Conservation (phyloP, 129 eudicot genomes). For the Pseudognaphalium luteoalbum region DNA sequence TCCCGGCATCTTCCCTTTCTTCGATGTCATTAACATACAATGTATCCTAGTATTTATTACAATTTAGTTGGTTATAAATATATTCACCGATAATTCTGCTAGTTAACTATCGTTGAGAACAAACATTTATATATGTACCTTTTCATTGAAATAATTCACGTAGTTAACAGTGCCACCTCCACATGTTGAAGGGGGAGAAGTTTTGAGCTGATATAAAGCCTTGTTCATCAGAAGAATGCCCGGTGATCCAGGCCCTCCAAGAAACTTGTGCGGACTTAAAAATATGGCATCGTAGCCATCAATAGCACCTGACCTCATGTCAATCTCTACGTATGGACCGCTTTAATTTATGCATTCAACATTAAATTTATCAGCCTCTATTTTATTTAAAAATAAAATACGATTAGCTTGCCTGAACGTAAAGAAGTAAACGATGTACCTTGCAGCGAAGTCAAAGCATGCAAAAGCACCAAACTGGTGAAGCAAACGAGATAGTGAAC, state of each 20-base stretch:
- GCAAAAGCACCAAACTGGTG: slow-evolving; percentile 72
- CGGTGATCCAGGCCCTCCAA: slow-evolving; percentile 93
- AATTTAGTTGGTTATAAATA: background rate
- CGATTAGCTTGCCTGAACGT: too few relatives aligned
- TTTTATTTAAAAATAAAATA: background rate
- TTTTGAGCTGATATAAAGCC: slow-evolving; percentile 50
- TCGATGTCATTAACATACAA: slow-evolving; percentile 52
- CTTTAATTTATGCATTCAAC: slow-evolving; percentile 32
- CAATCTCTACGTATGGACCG: slow-evolving; percentile 74
- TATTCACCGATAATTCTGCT: background rate
- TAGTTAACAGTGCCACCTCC: slow-evolving; percentile 80
- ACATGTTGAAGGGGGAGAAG: slow-evolving; percentile 80
- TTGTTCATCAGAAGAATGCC: slow-evolving; percentile 75
- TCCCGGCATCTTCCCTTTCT: slow-evolving; percentile 85
- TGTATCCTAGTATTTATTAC: slow-evolving; percentile 47
- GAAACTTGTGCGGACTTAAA: slow-evolving; percentile 83
- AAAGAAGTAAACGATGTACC: slow-evolving; percentile 34
- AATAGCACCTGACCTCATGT: slow-evolving; percentile 68
- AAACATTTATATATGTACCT: slow-evolving; percentile 25
- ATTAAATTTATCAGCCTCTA: slow-evolving; percentile 5
- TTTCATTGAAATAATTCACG: slow-evolving; percentile 56
- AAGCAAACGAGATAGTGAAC: slow-evolving; percentile 52
- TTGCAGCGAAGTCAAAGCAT: slow-evolving; percentile 85
- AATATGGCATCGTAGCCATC: slow-evolving; percentile 87
- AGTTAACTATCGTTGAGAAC: background rate